Conservation (phyloP, 2,329 filamentous ascomycete genomes). For the Cercospora sp. region DNA sequence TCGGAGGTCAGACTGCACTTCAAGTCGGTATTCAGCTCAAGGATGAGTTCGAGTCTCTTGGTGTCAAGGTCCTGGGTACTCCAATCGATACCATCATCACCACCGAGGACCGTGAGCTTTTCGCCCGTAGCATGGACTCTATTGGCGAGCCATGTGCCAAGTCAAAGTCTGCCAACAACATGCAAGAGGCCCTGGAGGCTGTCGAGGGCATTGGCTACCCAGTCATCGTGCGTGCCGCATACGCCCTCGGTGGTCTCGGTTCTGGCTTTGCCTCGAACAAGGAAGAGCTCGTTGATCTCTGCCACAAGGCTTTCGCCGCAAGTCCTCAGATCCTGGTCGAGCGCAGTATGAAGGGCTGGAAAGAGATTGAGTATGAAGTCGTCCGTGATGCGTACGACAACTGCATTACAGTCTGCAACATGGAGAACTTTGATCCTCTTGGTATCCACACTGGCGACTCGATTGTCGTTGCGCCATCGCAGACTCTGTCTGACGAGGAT, state of each 20-base stretch:
- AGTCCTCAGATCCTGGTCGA: conserved; percentile 96
- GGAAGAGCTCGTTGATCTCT: conserved; percentile 77
- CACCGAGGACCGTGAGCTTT: conserved; percentile 95
- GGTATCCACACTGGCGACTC: conserved; percentile 98
- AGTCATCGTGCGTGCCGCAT: conserved; percentile 94
- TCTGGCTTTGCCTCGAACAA: conserved; percentile 94
- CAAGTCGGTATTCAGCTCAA: conserved; percentile 96
- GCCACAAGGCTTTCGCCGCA: conserved; percentile 90
- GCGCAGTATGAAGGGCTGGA: conserved; percentile 99
- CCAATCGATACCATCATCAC: conserved; percentile 98
- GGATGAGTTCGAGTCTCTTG: conserved; percentile 90
- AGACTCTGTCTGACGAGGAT: conserved; percentile 94
- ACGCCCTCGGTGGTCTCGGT: conserved; percentile 90
- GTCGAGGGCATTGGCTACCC: conserved; percentile 93
- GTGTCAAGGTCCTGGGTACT: conserved; percentile 91
- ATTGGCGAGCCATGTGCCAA: conserved; percentile 98
- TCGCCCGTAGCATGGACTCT: conserved; percentile 96
- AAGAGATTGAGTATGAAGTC: conserved; percentile 98
- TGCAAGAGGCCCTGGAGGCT: conserved; percentile 84
- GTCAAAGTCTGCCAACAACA: conserved; percentile 85
- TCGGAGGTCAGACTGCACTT: conserved; percentile 96
- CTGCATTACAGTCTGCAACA: conserved; percentile 99
- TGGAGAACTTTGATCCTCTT: conserved; percentile 99
- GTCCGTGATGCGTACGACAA: conserved; percentile 94
- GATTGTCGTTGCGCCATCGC: conserved; percentile 95